These are phyloP conservation scores for Backusella tarrabulga DNA, from an alignment of 192 early-diverging fungal genomes.

Conservation along the genomic window DNA sequence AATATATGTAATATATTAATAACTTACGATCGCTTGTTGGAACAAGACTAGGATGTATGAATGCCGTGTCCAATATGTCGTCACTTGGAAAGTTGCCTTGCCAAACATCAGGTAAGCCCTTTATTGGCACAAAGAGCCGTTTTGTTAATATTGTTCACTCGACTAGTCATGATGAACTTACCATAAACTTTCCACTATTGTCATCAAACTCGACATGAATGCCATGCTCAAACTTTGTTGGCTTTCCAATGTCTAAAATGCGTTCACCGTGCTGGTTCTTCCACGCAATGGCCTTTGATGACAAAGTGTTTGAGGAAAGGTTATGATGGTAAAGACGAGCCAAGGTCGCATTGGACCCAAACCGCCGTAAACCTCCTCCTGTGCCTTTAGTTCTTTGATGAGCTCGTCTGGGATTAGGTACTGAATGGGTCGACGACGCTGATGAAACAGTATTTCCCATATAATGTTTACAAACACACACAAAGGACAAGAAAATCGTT, in stretches of 20 bases:
- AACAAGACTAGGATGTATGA: constrained; percentile 52
- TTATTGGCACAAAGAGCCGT: background rate
- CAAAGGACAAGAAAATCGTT: background rate
- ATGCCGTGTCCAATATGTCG: constrained; percentile 50
- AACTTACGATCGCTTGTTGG: constrained; percentile 25
- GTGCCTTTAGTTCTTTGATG: background rate
- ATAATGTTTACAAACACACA: background rate
- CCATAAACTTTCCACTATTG: constrained; percentile 51
- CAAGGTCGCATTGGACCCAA: constrained; percentile 6
- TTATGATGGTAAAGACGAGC: constrained; percentile 5
- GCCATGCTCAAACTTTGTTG: constrained; percentile 55
- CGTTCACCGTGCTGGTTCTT: constrained; percentile 27
- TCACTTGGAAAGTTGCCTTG: constrained; percentile 48
- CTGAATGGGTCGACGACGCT: constrained; percentile 2
- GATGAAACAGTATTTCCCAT: constrained; percentile 7
- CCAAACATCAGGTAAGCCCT: constrained; percentile 57
- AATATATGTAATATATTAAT: background rate
- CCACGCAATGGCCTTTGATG: constrained; percentile 8
- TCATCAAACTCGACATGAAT: constrained; percentile 56
- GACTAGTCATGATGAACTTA: background rate
- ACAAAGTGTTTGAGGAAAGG: background rate
- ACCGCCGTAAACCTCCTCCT: background rate
- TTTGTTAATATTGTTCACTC: background rate
- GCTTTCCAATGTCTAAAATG: constrained; percentile 51
- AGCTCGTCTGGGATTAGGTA: constrained; percentile 1